A percentile compares a stretch with the other conserved stretches of the same genome.
Evolutionary conservation across 805 yeast genomes (phyloP).

Genomic region (Metschnikowia reukaufii): DNA sequence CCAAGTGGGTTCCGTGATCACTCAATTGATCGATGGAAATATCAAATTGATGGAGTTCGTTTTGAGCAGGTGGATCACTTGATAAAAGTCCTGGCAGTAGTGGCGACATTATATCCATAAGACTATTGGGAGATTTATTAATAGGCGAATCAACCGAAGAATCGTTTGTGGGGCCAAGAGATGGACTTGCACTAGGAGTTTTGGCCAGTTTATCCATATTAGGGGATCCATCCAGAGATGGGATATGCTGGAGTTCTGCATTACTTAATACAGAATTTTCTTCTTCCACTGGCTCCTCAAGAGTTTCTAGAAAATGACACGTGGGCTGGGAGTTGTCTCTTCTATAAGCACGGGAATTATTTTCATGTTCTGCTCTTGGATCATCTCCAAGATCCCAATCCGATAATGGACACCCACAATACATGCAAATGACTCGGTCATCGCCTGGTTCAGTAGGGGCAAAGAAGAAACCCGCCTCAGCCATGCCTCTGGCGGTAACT

Average conservation of each 20-base stretch:
- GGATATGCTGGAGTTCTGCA: constrained; percentile 5
- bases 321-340: background rate
- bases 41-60: constrained; percentile 15
- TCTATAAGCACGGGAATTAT: constrained; percentile 17
- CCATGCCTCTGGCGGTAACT: constrained; percentile 23
- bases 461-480: constrained; percentile 48
- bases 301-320: constrained; percentile 31
- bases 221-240: background rate
- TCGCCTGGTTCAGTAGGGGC: constrained; percentile 30
- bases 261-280: background rate
- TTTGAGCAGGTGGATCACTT: background rate
- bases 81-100: constrained; percentile 1
- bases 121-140: background rate
- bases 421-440: constrained; percentile 36
- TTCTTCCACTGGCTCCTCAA: background rate
- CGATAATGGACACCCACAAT: constrained; percentile 32
- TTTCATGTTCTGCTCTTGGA: constrained; percentile 57
- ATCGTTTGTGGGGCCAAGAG: background rate
- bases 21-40: constrained; percentile 20
- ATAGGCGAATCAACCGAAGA: background rate
- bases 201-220: background rate
- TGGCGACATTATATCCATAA: constrained; percentile 1
- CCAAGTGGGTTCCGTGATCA: constrained; percentile 4
- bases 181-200: background rate
- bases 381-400: constrained; percentile 65